These are phyloP conservation scores for Brassica juncea DNA, from an alignment of 345 rosid genomes.

Conservation along the genomic window DNA sequence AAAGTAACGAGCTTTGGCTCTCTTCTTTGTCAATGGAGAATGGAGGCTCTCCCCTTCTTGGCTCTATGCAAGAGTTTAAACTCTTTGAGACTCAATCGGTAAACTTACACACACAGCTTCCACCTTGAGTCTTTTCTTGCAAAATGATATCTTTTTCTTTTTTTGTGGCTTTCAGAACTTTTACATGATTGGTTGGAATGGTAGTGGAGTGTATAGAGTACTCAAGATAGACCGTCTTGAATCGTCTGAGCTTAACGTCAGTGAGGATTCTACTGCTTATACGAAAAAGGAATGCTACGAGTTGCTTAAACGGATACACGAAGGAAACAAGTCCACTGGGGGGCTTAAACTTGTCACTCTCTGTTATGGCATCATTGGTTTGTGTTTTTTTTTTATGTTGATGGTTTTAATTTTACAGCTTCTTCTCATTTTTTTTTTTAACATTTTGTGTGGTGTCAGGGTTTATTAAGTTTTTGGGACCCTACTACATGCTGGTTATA, in stretches of 20 bases:
- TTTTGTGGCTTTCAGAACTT: not conserved
- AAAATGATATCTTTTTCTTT: not conserved
- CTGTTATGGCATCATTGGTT: constrained; percentile 90
- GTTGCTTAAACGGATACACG: constrained; percentile 72
- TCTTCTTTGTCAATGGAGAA: too few species aligned
- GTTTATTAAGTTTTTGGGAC: constrained; percentile 79
- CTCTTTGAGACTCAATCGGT: too few species aligned
- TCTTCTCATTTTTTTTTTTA: not conserved
- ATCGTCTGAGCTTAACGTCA: constrained; percentile 56
- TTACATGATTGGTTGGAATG: constrained; percentile 37
- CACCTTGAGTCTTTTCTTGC: too few species aligned
- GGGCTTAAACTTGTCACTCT: constrained; percentile 79
- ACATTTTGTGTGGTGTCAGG: not conserved
- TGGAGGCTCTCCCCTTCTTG: too few species aligned
- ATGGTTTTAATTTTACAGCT: not conserved
- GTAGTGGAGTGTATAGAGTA: constrained; percentile 28
- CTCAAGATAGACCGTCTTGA: constrained; percentile 51
- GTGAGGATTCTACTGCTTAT: constrained; percentile 69
- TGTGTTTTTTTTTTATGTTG: constrained; percentile 15
- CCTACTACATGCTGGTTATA: constrained; percentile 85
- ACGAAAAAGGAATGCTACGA: constrained; percentile 68
- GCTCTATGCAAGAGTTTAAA: too few species aligned
- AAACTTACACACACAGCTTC: too few species aligned
- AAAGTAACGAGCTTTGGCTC: too few species aligned
- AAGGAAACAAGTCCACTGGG: constrained; percentile 81